These are phyloP conservation scores for Aspergillus kassunensis DNA, from an alignment of 495 filamentous ascomycete species.

Conservation along the genomic window DNA sequence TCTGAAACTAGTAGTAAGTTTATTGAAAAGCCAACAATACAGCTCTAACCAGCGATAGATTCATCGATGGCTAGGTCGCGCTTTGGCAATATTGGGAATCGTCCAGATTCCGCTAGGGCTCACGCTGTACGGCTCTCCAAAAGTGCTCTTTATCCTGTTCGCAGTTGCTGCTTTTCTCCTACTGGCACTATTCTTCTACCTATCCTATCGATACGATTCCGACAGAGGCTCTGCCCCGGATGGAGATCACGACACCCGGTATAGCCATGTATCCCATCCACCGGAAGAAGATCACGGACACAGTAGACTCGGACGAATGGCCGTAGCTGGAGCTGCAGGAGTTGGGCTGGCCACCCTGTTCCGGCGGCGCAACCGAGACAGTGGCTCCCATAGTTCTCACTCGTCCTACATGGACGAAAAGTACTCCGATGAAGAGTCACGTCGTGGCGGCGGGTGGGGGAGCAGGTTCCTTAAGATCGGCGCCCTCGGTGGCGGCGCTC, in stretches of 20 bases:
- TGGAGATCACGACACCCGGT: conserved; percentile 47
- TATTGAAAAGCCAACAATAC: background rate
- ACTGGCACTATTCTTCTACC: conserved; percentile 65
- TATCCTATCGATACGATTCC: conserved; percentile 60
- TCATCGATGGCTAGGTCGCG: conserved; percentile 84
- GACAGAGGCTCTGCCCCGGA: conserved; percentile 40
- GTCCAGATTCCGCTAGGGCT: conserved; percentile 86
- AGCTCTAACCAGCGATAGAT: conserved; percentile 36
- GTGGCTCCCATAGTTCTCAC: conserved; percentile 38
- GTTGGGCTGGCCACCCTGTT: conserved; percentile 59
- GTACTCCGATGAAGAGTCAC: conserved; percentile 45
- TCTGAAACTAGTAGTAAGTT: conserved; percentile 64
- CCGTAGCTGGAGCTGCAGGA: conserved; percentile 53
- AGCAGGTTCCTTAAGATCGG: conserved; percentile 63
- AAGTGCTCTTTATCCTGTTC: conserved; percentile 78
- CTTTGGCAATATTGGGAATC: conserved; percentile 72
- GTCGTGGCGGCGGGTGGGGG: conserved; percentile 54
- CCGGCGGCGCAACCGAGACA: conserved; percentile 39
- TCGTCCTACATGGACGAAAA: conserved; percentile 61
- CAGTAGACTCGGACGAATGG: conserved; percentile 34
- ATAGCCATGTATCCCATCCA: conserved; percentile 49
- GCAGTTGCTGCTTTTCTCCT: conserved; percentile 66
- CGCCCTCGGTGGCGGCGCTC: conserved; percentile 62
- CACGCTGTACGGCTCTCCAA: conserved; percentile 88
- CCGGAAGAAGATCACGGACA: conserved; percentile 34